Evolutionary conservation across 2,329 filamentous ascomycete genomes (phyloP), one percentile per base, ranked within the genome.

Genomic region (Fusarium newnesense): DNA sequence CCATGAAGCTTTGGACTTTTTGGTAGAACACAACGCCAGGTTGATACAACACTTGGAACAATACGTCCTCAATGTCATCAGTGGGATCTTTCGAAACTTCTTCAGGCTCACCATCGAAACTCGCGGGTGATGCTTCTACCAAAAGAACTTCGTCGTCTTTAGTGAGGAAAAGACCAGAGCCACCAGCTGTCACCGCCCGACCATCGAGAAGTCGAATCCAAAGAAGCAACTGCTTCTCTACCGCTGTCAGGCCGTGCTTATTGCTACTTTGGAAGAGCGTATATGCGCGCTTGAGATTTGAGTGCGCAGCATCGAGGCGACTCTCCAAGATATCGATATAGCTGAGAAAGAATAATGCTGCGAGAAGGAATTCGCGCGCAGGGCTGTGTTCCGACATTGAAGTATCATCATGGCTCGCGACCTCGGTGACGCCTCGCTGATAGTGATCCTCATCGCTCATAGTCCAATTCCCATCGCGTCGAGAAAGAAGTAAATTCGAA

Each of bases 121-220:
- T 84, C 3, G 80, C 78, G 3, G 79, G 79, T 1, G 85, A 86
- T 11, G 85, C 80, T 58, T 86, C 80, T 15, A 83, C 82, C 19
- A 88, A 79, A 12, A 87, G 75, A 4, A 80, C 77, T 63, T 87
- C 86, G 44, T 87, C 84, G 19, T 85, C 83, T 18, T 87, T 84
- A 9, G 79, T 78, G 4, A 90, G 78, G 60, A 89, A 88, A 3
- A 88, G 78, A 0, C 87, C 87, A 62, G 89, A 87, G 3, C 87
- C 87, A 7, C 88, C 88, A 3, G 87, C 87, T 5, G 86, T 87
- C 18, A 89, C 87, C 8, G 87, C 87, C 15, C 87, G 82, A 3
- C 85, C 87, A 70, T 89, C 88, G 7, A 90, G 81, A 6, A 89
- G 80, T 7, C 87, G 85, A 40, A 89, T 83, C 88, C 87, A 90